These are phyloP conservation scores for Sclerotinia glacialis DNA, from an alignment of 2,329 filamentous ascomycete species.

Conservation along the genomic window DNA sequence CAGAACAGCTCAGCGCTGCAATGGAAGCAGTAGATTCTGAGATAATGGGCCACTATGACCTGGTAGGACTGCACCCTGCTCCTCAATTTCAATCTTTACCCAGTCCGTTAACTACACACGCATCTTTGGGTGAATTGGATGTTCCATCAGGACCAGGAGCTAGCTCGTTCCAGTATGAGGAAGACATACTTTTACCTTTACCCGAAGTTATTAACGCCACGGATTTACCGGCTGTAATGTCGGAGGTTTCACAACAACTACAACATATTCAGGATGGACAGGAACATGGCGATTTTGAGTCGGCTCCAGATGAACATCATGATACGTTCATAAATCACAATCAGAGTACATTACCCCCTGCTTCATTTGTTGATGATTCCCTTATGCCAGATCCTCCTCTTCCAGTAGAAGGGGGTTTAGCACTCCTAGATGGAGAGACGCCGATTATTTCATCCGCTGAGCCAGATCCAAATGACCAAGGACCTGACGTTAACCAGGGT, in stretches of 20 bases:
- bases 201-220: conserved; percentile 4
- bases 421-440: background rate
- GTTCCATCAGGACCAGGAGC: background rate
- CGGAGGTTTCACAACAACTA: conserved; percentile 35
- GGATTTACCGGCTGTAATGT: conserved; percentile 35
- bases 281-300: conserved; percentile 31
- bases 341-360: conserved; percentile 37
- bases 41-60: conserved; percentile 31
- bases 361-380: conserved; percentile 23
- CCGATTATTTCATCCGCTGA: conserved; percentile 17
- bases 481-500: background rate
- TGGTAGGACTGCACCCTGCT: conserved; percentile 22
- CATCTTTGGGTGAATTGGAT: background rate
- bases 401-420: background rate
- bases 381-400: background rate
- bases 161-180: background rate
- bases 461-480: conserved; percentile 24
- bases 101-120: background rate
- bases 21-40: conserved; percentile 34
- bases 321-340: conserved; percentile 28
- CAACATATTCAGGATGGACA: conserved; percentile 38
- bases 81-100: background rate
- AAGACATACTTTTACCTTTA: background rate
- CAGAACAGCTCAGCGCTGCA: conserved; percentile 29
- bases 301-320: conserved; percentile 28